Evolutionary conservation across 495 filamentous ascomycete genomes (phyloP).

Genomic region (Aspergillus kassunensis): DNA sequence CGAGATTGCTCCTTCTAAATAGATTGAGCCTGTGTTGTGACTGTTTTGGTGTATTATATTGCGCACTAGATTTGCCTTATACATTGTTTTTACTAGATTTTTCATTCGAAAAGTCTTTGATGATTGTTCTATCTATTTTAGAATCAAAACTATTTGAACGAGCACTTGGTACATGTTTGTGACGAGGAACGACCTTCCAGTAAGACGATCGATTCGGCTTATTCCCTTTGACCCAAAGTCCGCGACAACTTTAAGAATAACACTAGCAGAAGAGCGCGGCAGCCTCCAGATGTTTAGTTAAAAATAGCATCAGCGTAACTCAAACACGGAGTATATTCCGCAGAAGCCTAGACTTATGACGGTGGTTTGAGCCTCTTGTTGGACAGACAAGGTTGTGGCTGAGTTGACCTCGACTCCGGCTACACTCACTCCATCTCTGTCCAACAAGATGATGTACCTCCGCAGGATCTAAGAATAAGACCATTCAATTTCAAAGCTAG

Average conservation of each 20-base stretch:
- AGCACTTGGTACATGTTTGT: no score
- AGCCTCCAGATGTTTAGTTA: not conserved
- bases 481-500: no score
- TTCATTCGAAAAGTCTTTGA: constrained; percentile 28
- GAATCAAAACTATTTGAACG: not conserved
- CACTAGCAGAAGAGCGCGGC: not conserved
- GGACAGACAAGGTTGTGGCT: not conserved
- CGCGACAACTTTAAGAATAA: not conserved
- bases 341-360: not conserved
- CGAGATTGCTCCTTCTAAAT: constrained; percentile 57
- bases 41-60: constrained; percentile 34
- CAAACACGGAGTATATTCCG: not conserved
- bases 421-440: no score
- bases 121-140: constrained; percentile 6
- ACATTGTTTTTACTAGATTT: constrained; percentile 32
- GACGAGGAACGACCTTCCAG: not conserved
- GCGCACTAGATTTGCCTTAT: constrained; percentile 37
- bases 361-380: not conserved
- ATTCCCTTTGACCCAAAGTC: not conserved
- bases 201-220: not conserved
- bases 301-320: not conserved
- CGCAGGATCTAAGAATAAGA: no score
- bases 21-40: constrained; percentile 24
- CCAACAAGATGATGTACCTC: no score
- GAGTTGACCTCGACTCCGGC: not conserved